Conservation (phyloP, 306 rosid species). For the Cucumis sativus region DNA sequence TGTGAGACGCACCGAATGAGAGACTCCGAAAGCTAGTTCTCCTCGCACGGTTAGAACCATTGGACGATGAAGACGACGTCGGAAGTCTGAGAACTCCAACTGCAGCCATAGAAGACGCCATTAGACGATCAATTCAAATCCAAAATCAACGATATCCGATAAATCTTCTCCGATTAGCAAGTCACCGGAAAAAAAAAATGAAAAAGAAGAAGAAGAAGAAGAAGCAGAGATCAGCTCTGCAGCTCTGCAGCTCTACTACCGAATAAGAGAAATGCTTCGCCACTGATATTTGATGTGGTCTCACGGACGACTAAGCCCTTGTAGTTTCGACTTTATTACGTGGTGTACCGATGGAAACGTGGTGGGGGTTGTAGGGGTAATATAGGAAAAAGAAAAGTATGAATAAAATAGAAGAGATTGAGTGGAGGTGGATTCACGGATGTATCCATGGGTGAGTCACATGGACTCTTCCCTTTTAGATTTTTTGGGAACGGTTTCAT, state of each 20-base stretch:
- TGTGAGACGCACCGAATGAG: conserved; percentile 29
- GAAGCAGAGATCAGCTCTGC: not conserved
- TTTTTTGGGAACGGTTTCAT: not conserved
- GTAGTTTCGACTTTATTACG: not conserved
- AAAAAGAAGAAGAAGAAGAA: not conserved
- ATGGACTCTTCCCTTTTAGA: conserved; percentile 1
- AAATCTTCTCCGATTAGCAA: conserved; percentile 13
- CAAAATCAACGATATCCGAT: not conserved
- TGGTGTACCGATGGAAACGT: not conserved
- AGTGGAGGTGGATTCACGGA: conserved; percentile 6
- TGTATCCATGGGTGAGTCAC: conserved; percentile 1
- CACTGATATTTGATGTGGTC: conserved; percentile 1
- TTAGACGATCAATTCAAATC: not conserved
- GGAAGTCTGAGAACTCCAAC: conserved; percentile 20
- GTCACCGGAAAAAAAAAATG: not conserved
- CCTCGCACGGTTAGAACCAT: conserved; percentile 11
- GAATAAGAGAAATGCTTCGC: not conserved
- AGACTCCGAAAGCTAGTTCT: conserved; percentile 14
- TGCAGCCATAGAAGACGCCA: conserved; percentile 34
- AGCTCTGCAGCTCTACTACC: not conserved
- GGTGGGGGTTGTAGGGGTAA: not conserved
- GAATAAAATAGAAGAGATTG: not conserved
- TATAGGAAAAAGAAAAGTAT: not conserved
- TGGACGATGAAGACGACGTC: conserved; percentile 11
- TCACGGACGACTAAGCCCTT: not conserved